A percentile compares a stretch with the other conserved stretches of the same genome.
Evolutionary conservation across 1,284 basidiomycete species (phyloP).

Genomic region (Ustilago hordei): DNA sequence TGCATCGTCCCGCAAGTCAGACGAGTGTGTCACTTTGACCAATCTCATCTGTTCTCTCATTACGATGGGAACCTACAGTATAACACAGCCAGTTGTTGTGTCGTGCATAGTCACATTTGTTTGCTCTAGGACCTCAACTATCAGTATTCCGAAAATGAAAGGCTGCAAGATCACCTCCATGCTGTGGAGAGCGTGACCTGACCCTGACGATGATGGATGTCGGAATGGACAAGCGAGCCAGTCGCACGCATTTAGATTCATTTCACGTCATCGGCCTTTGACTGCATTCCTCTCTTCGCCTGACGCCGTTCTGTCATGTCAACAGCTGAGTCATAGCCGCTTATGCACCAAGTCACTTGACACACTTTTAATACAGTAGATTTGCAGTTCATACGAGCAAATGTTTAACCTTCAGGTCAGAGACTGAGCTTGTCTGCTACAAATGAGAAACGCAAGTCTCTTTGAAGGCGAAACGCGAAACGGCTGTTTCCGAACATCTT

Average conservation of each 20-base stretch:
- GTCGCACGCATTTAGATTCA: conserved; percentile 7
- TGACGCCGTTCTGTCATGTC: not conserved
- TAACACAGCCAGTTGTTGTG: too few species aligned
- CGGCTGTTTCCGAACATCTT: not conserved
- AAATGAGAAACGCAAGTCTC: not conserved
- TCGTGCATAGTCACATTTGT: not conserved
- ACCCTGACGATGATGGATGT: conserved; percentile 8
- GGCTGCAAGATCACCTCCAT: not conserved
- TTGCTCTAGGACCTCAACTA: not conserved
- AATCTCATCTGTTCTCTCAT: not conserved
- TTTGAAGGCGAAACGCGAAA: not conserved
- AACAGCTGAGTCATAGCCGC: not conserved
- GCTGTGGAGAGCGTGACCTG: conserved; percentile 6
- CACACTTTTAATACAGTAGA: not conserved
- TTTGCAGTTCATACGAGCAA: not conserved
- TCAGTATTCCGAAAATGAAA: not conserved
- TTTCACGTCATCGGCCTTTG: conserved; percentile 20
- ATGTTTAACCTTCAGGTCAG: not conserved
- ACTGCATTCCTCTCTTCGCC: conserved; percentile 7
- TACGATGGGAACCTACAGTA: not conserved
- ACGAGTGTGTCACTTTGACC: conserved; percentile 8
- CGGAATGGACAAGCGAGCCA: conserved; percentile 14
- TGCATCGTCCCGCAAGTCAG: not conserved
- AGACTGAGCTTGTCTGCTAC: not conserved
- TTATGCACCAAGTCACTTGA: not conserved